phyloP scores from a whole-genome alignment of 2,329 filamentous ascomycete genomes.

The Cladophialophora immunda region DNA sequence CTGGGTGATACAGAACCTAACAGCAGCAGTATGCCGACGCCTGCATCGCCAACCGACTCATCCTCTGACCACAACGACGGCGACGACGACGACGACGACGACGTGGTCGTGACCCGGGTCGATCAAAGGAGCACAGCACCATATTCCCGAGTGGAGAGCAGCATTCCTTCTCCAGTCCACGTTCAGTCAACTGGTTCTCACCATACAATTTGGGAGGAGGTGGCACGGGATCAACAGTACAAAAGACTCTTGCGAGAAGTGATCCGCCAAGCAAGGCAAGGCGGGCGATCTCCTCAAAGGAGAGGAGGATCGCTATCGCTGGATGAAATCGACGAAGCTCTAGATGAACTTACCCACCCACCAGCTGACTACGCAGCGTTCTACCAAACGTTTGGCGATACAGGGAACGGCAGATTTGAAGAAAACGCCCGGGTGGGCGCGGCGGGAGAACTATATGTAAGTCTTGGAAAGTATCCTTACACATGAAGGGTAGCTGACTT shows the following conservation, averaged over 20 bases:
- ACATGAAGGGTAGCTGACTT: neutral
- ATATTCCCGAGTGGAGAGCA: constrained; percentile 7
- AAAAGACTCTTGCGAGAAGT: constrained; percentile 26
- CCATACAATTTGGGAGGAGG: constrained; percentile 9
- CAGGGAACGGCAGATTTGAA: constrained; percentile 15
- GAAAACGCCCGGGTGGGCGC: constrained; percentile 30
- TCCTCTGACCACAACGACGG: constrained; percentile 1
- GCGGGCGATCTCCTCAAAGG: neutral
- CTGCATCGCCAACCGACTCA: constrained; percentile 2
- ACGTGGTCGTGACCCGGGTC: constrained; percentile 3
- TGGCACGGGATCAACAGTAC: constrained; percentile 18
- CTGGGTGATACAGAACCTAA: constrained; percentile 8
- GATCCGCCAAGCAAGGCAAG: constrained; percentile 21
- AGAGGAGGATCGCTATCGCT: constrained; percentile 14
- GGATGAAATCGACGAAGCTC: constrained; percentile 30
- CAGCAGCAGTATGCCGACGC: constrained; percentile 5
- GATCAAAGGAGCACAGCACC: constrained; percentile 13
- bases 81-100: constrained; percentile 6
- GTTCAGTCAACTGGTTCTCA: constrained; percentile 2
- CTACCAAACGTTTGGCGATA: constrained; percentile 13
- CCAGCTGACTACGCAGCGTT: constrained; percentile 19
- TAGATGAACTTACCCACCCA: constrained; percentile 19
- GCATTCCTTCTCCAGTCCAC: constrained; percentile 5
- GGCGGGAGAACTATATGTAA: constrained; percentile 35
- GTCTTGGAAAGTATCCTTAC: constrained; percentile 4